A percentile compares a stretch with the other conserved stretches of the same genome.
Conservation (phyloP, 495 filamentous ascomycete species). For the Podospora pseudoanserina region DNA sequence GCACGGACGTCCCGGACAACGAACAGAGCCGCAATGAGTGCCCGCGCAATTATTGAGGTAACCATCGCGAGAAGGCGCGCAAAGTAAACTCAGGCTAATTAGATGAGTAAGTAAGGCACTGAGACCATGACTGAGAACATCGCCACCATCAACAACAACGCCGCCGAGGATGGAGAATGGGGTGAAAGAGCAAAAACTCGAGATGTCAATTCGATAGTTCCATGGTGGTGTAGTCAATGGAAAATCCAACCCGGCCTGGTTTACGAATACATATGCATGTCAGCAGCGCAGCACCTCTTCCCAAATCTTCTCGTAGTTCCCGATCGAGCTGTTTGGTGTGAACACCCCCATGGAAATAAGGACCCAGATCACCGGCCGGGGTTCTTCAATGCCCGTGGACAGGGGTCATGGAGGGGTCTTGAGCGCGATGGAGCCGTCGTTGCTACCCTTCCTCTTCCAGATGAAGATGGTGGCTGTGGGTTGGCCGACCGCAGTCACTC, state of each 20-base stretch:
- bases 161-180: neutral
- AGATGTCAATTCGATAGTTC: neutral
- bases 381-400: neutral
- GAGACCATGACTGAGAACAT: neutral
- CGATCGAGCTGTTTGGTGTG: neutral
- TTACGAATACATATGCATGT: neutral
- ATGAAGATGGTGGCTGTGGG: neutral
- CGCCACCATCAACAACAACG: neutral
- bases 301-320: neutral
- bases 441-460: neutral
- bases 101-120: neutral
- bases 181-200: neutral
- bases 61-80: neutral
- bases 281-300: neutral
- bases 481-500: neutral
- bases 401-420: neutral
- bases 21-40: neutral
- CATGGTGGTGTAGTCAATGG: neutral
- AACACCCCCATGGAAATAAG: neutral
- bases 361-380: neutral
- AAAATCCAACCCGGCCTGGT: neutral
- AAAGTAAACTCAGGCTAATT: neutral
- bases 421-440: neutral
- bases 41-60: neutral
- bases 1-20: neutral